phyloP scores from a whole-genome alignment of 2,329 filamentous ascomycete genomes.

The Polytolypa hystricis region DNA sequence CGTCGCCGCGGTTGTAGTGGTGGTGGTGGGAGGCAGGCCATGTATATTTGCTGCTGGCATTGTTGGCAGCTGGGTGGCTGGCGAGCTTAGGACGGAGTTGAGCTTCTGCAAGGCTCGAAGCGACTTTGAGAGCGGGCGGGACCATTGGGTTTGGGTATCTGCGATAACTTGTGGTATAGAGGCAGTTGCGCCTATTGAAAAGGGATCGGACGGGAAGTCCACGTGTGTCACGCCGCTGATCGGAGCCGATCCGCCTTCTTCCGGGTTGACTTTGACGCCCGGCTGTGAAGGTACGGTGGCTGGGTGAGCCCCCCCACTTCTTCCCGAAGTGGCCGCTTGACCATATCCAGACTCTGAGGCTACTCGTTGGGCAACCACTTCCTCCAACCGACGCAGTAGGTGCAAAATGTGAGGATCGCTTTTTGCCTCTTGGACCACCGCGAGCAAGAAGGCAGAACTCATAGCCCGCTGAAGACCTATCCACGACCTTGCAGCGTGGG shows the following conservation, averaged over 20 bases:
- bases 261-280: background rate
- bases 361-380: slow-evolving; percentile 34
- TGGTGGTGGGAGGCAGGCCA: background rate
- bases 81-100: slow-evolving; percentile 28
- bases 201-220: slow-evolving; percentile 15
- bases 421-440: slow-evolving; percentile 35
- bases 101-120: slow-evolving; percentile 36
- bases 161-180: slow-evolving; percentile 18
- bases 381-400: slow-evolving; percentile 32
- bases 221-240: slow-evolving; percentile 23
- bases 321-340: slow-evolving; percentile 7
- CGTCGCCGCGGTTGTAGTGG: no score
- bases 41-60: slow-evolving; percentile 14
- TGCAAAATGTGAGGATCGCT: slow-evolving; percentile 28
- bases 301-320: background rate
- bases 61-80: slow-evolving; percentile 13
- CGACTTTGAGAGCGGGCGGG: slow-evolving; percentile 35
- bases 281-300: background rate
- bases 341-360: slow-evolving; percentile 24
- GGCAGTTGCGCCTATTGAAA: slow-evolving; percentile 18
- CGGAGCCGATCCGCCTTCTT: slow-evolving; percentile 13
- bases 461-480: slow-evolving; percentile 37
- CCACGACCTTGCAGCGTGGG: slow-evolving; percentile 36
- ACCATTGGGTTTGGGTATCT: slow-evolving; percentile 34
- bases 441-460: slow-evolving; percentile 37